A percentile compares a stretch with the other conserved stretches of the same genome.
Conservation (phyloP, 208 protist species). For the Leishmania amazonensis region DNA sequence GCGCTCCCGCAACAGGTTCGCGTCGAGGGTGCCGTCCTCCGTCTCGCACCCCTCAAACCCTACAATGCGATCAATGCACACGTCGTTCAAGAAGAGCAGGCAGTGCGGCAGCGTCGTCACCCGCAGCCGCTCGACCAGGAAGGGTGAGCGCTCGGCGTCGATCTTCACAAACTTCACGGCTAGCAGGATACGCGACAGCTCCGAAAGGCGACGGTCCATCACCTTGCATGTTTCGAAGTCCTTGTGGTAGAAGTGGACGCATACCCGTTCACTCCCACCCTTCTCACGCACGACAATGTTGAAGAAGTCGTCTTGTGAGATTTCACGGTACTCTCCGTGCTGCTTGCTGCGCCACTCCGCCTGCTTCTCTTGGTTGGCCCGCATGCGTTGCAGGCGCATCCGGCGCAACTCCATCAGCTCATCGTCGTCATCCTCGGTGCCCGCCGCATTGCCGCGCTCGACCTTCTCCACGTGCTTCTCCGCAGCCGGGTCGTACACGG, state of each 20-base stretch:
- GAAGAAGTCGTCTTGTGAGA: constrained; percentile 95
- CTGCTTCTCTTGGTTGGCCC: constrained; percentile 58
- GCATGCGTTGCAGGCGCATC: constrained; percentile 62
- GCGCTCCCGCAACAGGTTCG: constrained; percentile 69
- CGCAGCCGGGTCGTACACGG: constrained; percentile 71
- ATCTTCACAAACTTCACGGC: constrained; percentile 95
- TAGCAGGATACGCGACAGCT: constrained; percentile 79
- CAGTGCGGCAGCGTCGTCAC: constrained; percentile 94
- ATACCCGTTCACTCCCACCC: constrained; percentile 83
- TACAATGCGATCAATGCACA: constrained; percentile 93
- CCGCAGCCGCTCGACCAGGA: constrained; percentile 93
- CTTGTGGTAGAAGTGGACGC: constrained; percentile 95
- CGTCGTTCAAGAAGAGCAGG: constrained; percentile 94
- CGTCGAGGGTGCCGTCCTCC: constrained; percentile 86
- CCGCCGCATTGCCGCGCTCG: constrained; percentile 37
- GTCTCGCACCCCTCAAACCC: constrained; percentile 94
- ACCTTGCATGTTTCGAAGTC: constrained; percentile 97
- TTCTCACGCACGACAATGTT: constrained; percentile 92
- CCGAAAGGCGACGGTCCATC: constrained; percentile 93
- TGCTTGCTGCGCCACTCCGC: constrained; percentile 88
- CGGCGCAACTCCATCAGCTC: constrained; percentile 80
- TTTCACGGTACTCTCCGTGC: constrained; percentile 93
- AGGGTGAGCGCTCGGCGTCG: constrained; percentile 93
- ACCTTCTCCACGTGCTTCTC: constrained; percentile 48
- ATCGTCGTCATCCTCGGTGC: constrained; percentile 63